Evolutionary conservation across 2,329 filamentous ascomycete species (phyloP).

Genomic region (Onygena corvina): DNA sequence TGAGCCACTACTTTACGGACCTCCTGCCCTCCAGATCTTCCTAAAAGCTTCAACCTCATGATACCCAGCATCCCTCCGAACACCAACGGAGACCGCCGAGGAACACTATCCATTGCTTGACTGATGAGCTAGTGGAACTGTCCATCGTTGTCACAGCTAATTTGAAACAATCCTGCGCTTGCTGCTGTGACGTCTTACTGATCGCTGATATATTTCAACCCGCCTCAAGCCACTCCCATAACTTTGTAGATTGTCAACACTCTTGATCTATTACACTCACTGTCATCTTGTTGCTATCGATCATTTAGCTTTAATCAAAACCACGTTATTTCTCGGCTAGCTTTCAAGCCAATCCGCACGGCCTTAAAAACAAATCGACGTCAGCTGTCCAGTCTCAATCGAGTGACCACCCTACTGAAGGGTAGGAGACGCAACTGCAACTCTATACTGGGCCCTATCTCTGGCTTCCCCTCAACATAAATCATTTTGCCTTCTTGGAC

Average conservation of each 20-base stretch:
- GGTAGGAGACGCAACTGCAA: not conserved
- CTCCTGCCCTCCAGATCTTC: not conserved
- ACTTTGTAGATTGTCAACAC: not conserved
- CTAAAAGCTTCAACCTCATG: not conserved
- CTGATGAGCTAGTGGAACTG: not conserved
- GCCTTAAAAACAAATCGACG: not conserved
- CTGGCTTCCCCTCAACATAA: constrained; percentile 8
- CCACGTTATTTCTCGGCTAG: too few relatives aligned
- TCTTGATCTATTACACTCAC: not conserved
- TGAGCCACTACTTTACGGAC: not conserved
- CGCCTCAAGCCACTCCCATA: not conserved
- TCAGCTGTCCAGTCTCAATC: not conserved
- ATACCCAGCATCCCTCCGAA: constrained; percentile 1
- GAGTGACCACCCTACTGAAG: not conserved
- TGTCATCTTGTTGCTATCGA: not conserved
- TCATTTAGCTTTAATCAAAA: not conserved
- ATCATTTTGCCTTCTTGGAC: too few relatives aligned
- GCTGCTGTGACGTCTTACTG: not conserved
- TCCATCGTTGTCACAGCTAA: not conserved
- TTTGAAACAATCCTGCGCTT: not conserved
- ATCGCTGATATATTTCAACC: not conserved
- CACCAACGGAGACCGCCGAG: constrained; percentile 1
- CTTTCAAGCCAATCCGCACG: too few relatives aligned
- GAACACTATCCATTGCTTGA: not conserved
- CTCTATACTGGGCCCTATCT: not conserved